Percentiles rank a stretch among this genome's conserved stretches.
Conservation (phyloP, 257 asterid species). For the Oldenlandia corymbosa region DNA sequence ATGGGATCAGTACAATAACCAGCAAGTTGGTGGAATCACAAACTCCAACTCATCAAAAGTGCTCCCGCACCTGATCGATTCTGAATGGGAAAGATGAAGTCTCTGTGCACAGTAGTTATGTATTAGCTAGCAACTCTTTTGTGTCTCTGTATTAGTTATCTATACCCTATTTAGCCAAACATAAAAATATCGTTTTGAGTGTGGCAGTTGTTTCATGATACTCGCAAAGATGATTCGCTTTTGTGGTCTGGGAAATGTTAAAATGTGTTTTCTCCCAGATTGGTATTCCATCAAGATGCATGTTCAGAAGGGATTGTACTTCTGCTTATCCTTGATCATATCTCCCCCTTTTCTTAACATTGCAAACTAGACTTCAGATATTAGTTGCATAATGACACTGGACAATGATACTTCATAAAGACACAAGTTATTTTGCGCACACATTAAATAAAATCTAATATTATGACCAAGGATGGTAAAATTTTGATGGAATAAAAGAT, state of each 20-base stretch:
- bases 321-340: neutral
- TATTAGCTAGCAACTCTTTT: neutral
- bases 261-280: neutral
- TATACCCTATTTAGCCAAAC: neutral
- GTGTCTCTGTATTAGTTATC: neutral
- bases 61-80: conserved; percentile 35
- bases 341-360: too few species aligned
- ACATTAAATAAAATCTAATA: too few species aligned
- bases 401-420: too few species aligned
- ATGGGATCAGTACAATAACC: conserved; percentile 56
- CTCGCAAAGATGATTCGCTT: neutral
- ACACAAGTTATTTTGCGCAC: too few species aligned
- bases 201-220: neutral
- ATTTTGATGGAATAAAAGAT: too few species aligned
- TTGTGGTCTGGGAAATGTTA: neutral
- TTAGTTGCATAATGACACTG: too few species aligned
- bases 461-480: too few species aligned
- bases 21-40: conserved; percentile 22
- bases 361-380: neutral
- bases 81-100: conserved; percentile 76
- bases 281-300: neutral
- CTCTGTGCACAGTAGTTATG: neutral
- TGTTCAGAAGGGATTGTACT: neutral
- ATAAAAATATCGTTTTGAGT: neutral
- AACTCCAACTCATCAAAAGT: conserved; percentile 27